Base-by-base conservation (phyloP, 202 grass and related monocot species). In the Hordeum pubiflorum region DNA sequence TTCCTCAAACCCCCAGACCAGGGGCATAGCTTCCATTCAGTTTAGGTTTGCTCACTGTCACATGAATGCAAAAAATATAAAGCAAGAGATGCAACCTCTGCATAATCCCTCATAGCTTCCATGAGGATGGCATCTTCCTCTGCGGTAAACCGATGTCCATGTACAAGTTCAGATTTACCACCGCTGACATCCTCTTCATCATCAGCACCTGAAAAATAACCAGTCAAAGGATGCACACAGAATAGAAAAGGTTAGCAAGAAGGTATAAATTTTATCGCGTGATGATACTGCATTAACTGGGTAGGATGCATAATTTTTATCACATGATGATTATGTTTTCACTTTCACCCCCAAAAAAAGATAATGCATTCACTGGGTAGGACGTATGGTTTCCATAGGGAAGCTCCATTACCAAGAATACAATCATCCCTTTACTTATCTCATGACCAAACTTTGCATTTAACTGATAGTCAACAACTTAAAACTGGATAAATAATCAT, bases 51-150 rank as follows among this genome's bases (percentile, higher is more conserved):
- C 44, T 48, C 7, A 31, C 39, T 32, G 58, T 52, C 38, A 54
- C 24, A 58, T 60, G 15, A 81, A 90, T 21, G 23, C 2, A 17
- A 27, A 67, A 80, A 14, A 54, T 10, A 18, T 60, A 87, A 78
- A 46, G 58, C 57, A 77, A 81, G 64, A 69, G 18, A 80, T 77
- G 36, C 36, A 65, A 92, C 94, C 94, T 90, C 59, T 68, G 82
- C 54, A 5, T 92, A 94, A 17, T 86, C 71, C 26, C 46, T 63
- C 24, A 94, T 89, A 44, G 87, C 86, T 79, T 90, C 75, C 69
- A 89, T 81, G 52, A 97, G 55, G 48, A 11, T 57, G 7, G 36
- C 33, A 26, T 97, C 86, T 91, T 97, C 94, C 37, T 97, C 83
- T 83, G 3, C 0, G 40, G 89, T 85, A 69, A 91, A 97, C 44